Evolutionary conservation across 169 alveolate genomes (phyloP).

Genomic region (Plasmodium vivax): DNA sequence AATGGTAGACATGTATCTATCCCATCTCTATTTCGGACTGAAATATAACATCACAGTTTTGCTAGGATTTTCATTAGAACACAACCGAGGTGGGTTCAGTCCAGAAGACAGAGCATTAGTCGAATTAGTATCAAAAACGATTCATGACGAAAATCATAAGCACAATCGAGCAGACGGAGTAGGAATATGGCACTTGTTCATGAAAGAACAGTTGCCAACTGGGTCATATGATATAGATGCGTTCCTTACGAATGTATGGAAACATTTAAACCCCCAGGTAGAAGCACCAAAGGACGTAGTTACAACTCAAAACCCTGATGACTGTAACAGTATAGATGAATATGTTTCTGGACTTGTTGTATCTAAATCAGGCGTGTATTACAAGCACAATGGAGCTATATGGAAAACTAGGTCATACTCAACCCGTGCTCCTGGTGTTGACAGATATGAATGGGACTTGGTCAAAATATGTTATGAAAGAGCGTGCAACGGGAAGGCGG

Average conservation of each 20-base stretch:
- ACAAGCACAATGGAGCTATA: conserved; percentile 47
- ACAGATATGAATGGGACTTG: conserved; percentile 58
- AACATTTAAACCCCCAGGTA: conserved; percentile 34
- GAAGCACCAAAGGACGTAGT: conserved; percentile 19
- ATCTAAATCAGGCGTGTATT: conserved; percentile 16
- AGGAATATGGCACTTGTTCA: conserved; percentile 57
- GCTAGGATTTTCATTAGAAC: conserved; percentile 47
- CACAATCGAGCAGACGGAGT: conserved; percentile 44
- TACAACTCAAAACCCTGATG: conserved; percentile 30
- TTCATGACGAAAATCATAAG: conserved; percentile 44
- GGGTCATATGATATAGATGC: conserved; percentile 41
- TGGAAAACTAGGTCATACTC: conserved; percentile 46
- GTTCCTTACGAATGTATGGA: conserved; percentile 26
- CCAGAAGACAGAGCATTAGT: conserved; percentile 34
- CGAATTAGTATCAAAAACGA: conserved; percentile 39
- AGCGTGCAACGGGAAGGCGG: conserved; percentile 26
- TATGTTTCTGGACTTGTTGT: conserved; percentile 35
- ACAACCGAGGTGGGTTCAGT: conserved; percentile 65
- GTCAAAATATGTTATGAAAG: conserved; percentile 52
- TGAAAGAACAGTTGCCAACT: conserved; percentile 43
- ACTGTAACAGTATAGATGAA: conserved; percentile 50
- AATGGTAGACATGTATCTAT: conserved; percentile 55
- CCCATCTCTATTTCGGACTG: conserved; percentile 51
- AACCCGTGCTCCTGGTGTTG: conserved; percentile 61
- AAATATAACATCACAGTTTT: conserved; percentile 39